phyloP scores from a whole-genome alignment of 228 moss, liverwort and hornwort species.

The Sphagnum magellanicum region DNA sequence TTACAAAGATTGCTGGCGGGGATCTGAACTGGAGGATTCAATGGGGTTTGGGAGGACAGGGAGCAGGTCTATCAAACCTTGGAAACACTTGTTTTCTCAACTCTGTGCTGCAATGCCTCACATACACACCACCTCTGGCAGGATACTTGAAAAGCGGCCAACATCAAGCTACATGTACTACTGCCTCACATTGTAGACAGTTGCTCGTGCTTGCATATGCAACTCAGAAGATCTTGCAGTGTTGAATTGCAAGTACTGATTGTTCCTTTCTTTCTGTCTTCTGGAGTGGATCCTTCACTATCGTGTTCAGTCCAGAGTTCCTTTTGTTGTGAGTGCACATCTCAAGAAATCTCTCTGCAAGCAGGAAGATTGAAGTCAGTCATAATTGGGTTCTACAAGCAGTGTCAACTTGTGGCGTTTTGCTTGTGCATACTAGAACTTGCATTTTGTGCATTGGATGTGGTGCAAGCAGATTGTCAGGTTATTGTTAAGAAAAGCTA shows the following conservation, averaged over 20 bases:
- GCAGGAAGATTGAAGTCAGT: too few species aligned
- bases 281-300: too few species aligned
- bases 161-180: constrained; percentile 66
- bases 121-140: constrained; percentile 88
- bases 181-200: too few species aligned
- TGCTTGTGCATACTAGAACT: background rate
- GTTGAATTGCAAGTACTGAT: too few species aligned
- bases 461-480: background rate
- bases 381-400: too few species aligned
- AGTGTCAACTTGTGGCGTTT: too few species aligned
- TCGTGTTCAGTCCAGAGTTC: too few species aligned
- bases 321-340: too few species aligned
- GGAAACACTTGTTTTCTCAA: constrained; percentile 91
- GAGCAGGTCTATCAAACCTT: constrained; percentile 64
- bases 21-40: background rate
- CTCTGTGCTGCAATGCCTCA: constrained; percentile 87
- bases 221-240: too few species aligned
- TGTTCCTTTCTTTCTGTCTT: too few species aligned
- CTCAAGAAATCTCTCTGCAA: too few species aligned
- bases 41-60: background rate
- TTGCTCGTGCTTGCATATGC: too few species aligned
- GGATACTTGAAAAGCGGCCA: constrained; percentile 84
- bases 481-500: background rate
- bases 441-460: background rate
- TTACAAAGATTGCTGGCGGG: background rate